Evolutionary conservation across 129 eudicot species (phyloP).

Genomic region (Pulicaria dysenterica): DNA sequence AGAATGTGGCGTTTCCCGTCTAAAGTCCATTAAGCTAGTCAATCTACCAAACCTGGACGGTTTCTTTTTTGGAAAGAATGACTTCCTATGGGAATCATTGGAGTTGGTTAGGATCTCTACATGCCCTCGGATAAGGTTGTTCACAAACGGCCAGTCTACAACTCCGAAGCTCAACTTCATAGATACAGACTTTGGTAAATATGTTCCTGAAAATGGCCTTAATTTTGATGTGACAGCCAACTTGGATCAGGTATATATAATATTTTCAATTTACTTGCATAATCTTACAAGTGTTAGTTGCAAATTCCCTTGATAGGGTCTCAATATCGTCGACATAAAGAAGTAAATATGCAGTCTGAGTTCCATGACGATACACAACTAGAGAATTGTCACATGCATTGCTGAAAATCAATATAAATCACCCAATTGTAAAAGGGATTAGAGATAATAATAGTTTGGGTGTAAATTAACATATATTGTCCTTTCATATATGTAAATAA

Average conservation of each 20-base stretch:
- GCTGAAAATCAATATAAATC: too few relatives aligned
- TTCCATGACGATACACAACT: too few relatives aligned
- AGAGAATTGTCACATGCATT: too few relatives aligned
- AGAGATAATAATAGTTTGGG: too few relatives aligned
- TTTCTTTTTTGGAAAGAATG: conserved; percentile 24
- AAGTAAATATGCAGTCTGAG: too few relatives aligned
- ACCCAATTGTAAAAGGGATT: too few relatives aligned
- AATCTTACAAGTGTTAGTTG: too few relatives aligned
- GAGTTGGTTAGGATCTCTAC: background rate
- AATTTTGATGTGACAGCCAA: background rate
- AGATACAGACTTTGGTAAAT: conserved; percentile 11
- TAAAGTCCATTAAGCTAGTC: background rate
- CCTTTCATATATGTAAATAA: too few relatives aligned
- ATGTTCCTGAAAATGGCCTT: conserved; percentile 8
- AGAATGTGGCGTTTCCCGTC: conserved; percentile 10
- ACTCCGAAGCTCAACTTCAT: conserved; percentile 5
- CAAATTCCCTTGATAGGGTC: too few relatives aligned
- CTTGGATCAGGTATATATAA: background rate
- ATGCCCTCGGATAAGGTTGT: conserved; percentile 4
- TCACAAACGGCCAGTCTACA: background rate
- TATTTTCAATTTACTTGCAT: background rate
- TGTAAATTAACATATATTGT: too few relatives aligned
- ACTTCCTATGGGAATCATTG: background rate
- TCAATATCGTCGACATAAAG: too few relatives aligned
- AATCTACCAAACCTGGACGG: background rate